Evolutionary conservation across 1,284 basidiomycete genomes (phyloP).

Genomic region (Porogramme epimiltina): DNA sequence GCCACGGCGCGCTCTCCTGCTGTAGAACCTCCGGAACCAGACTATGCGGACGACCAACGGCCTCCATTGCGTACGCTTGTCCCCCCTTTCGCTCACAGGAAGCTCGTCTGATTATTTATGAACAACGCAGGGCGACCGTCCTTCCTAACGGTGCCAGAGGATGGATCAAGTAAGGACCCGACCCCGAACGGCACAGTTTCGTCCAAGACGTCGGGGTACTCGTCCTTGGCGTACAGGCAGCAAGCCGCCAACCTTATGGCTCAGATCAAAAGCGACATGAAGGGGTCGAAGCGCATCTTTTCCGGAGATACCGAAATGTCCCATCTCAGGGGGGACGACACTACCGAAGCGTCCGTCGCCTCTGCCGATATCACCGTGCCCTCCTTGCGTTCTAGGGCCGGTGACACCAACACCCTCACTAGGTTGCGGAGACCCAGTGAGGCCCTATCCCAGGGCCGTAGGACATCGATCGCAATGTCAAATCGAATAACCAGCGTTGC

Average conservation of each 20-base stretch:
- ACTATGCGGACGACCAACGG: neutral
- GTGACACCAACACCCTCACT: constrained; percentile 4
- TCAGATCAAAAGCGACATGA: constrained; percentile 78
- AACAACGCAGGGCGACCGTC: constrained; percentile 12
- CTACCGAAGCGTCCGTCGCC: constrained; percentile 14
- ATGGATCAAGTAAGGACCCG: constrained; percentile 16
- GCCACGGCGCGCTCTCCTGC: constrained; percentile 37
- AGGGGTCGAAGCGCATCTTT: constrained; percentile 66
- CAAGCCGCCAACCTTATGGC: constrained; percentile 82
- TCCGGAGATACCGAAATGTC: constrained; percentile 64
- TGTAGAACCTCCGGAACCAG: constrained; percentile 9
- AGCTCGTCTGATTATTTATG: neutral
- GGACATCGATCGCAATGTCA: constrained; percentile 1
- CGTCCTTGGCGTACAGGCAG: constrained; percentile 68
- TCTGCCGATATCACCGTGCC: constrained; percentile 21
- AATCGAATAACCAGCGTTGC: constrained; percentile 10
- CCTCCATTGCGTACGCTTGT: constrained; percentile 7
- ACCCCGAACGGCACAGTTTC: constrained; percentile 24
- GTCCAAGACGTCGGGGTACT: constrained; percentile 41
- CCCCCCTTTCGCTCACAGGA: too few relatives aligned
- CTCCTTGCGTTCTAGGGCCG: constrained; percentile 15
- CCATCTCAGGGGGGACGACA: constrained; percentile 27
- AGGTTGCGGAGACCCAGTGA: constrained; percentile 6
- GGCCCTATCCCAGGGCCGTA: constrained; percentile 8
- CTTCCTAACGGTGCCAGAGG: constrained; percentile 12